Conservation (phyloP, 2,329 filamentous ascomycete genomes). For the Neocucurbitaria cava region DNA sequence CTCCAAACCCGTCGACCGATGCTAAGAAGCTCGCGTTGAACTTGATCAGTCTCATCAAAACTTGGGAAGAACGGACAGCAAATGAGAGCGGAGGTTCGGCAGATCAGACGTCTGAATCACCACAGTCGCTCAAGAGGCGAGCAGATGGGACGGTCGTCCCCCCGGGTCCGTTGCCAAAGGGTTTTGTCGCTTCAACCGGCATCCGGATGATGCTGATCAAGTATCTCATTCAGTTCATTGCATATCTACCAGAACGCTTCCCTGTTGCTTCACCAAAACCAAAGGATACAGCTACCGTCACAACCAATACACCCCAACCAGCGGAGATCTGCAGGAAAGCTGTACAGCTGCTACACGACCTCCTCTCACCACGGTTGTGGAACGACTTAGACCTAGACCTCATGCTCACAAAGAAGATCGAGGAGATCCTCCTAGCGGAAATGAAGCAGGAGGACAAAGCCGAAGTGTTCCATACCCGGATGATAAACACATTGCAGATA, state of each 20-base stretch:
- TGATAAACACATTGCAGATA: slow-evolving; percentile 93
- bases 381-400: slow-evolving; percentile 84
- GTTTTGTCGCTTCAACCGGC: slow-evolving; percentile 54
- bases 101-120: slow-evolving; percentile 68
- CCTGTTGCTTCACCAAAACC: slow-evolving; percentile 63
- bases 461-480: slow-evolving; percentile 81
- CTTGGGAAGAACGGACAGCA: slow-evolving; percentile 87
- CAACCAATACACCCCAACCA: slow-evolving; percentile 55
- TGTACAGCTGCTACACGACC: slow-evolving; percentile 79
- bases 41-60: slow-evolving; percentile 88
- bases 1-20: slow-evolving; percentile 85
- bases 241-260: slow-evolving; percentile 85
- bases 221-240: slow-evolving; percentile 95
- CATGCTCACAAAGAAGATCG: slow-evolving; percentile 87
- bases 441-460: slow-evolving; percentile 55
- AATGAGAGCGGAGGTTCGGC: slow-evolving; percentile 57
- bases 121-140: slow-evolving; percentile 73
- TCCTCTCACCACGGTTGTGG: slow-evolving; percentile 89
- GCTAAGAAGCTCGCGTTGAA: slow-evolving; percentile 90
- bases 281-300: slow-evolving; percentile 47
- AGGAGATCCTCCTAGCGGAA: slow-evolving; percentile 82
- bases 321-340: slow-evolving; percentile 87
- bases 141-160: slow-evolving; percentile 68
- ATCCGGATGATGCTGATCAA: slow-evolving; percentile 85
- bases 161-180: slow-evolving; percentile 59